Evolutionary conservation across 441 rosid genomes (phyloP), one percentile per base, ranked within the genome.

Genomic region (Gossypium davidsonii): DNA sequence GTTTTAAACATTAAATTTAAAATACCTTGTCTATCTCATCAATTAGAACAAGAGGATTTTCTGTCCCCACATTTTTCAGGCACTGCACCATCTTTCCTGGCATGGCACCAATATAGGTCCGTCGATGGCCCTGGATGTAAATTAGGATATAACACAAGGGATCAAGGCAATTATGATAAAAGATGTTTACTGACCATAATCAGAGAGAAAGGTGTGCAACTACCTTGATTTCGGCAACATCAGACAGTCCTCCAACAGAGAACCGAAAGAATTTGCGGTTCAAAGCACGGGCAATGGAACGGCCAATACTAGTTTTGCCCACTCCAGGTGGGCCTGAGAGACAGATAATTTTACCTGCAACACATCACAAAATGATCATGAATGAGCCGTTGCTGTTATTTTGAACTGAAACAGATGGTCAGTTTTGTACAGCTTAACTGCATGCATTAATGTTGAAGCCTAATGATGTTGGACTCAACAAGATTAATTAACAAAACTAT

Each of bases 41-140:
- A 25, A 95, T 91, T 77, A 95, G 87, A 74, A 96, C 94, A 73
- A 95, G 94, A 81, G 99, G 99, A 76, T 95, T 95, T 71, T 86
- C 89, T 59, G 98, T 92, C 76, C 96, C 99, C 58, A 92, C 96
- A 79, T 77, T 90, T 87, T 96, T 96, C 78, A 95, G 87, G 80
- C 99, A 95, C 80, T 95, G 99, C 79, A 95, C 98, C 91, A 95
- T 88, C 90, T 95, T 95, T 57, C 99, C 98, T 23, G 99, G 98
- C 97, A 93, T 90, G 56, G 98, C 96, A 70, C 98, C 98, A 63
- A 90, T 76, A 79, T 93, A 95, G 65, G 98, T 93, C 80, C 96
- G 86, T 60, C 99, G 95, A 84, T 95, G 97, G 62, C 99, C 99
- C 98, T 92, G 74, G 42, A 81, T 42, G 78, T 55, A 65, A 73